phyloP scores from a whole-genome alignment of 805 yeast species.

The Pichia eremophila region DNA sequence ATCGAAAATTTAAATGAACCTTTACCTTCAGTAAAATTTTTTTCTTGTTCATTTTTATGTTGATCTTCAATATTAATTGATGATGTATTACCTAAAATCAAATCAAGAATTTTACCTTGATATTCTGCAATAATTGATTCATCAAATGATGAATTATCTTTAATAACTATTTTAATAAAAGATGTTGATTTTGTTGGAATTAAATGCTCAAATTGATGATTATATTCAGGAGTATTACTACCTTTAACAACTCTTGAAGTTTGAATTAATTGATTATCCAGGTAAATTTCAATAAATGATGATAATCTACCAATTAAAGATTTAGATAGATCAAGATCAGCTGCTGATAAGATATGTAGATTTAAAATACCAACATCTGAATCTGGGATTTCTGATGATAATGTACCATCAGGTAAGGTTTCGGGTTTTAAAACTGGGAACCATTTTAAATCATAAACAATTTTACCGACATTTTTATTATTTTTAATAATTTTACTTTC shows the following conservation, averaged over 20 bases:
- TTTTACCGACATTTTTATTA: conserved; percentile 47
- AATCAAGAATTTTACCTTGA: conserved; percentile 41
- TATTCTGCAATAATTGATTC: conserved; percentile 46
- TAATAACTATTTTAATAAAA: conserved; percentile 44
- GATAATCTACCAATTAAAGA: conserved; percentile 46
- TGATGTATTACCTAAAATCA: conserved; percentile 27
- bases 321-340: conserved; percentile 41
- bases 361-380: conserved; percentile 71
- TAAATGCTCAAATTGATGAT: conserved; percentile 50
- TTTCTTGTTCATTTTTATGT: conserved; percentile 41
- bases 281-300: conserved; percentile 59
- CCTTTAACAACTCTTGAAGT: conserved; percentile 53
- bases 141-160: conserved; percentile 46
- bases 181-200: conserved; percentile 53
- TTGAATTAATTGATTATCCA: conserved; percentile 48
- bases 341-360: conserved; percentile 50
- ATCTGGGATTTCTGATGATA: conserved; percentile 37
- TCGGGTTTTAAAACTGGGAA: conserved; percentile 34
- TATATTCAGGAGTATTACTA: conserved; percentile 69
- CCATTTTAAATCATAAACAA: conserved; percentile 49
- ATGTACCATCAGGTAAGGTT: conserved; percentile 39
- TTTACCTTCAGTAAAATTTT: conserved; percentile 35
- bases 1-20: conserved; percentile 50
- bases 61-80: conserved; percentile 25
- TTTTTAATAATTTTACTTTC: conserved; percentile 37